A percentile compares a stretch with the other conserved stretches of the same genome.
Evolutionary conservation across 345 rosid species (phyloP).

Genomic region (Salix dunnii): DNA sequence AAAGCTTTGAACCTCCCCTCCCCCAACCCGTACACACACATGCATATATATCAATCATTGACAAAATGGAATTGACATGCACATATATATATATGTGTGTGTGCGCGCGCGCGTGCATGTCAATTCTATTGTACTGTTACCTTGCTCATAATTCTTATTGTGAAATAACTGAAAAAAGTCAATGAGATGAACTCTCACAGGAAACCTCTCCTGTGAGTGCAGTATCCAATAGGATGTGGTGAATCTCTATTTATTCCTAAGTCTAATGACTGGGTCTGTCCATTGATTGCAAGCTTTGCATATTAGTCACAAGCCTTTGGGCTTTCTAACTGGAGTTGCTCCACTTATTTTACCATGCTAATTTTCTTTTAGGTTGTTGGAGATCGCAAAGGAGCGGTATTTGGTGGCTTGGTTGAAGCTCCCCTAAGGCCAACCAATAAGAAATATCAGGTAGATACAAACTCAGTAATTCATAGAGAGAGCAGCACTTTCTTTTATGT

Average conservation of each 20-base stretch:
- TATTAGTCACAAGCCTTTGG: neutral
- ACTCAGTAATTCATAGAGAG: constrained; percentile 5
- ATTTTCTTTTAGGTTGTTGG: constrained; percentile 70
- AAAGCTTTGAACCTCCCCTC: too few relatives aligned
- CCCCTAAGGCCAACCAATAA: constrained; percentile 75
- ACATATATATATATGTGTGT: neutral
- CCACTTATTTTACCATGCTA: neutral
- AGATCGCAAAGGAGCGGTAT: constrained; percentile 83
- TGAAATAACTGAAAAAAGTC: neutral
- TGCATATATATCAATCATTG: neutral
- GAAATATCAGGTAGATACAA: constrained; percentile 69
- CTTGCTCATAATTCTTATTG: neutral
- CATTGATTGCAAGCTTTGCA: neutral
- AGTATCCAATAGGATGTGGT: neutral
- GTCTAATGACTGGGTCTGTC: neutral
- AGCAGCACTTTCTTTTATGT: neutral
- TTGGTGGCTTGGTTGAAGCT: constrained; percentile 95
- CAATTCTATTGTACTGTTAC: neutral
- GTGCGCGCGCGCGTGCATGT: too few relatives aligned
- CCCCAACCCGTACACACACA: neutral
- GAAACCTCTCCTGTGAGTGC: neutral
- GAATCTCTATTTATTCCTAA: neutral
- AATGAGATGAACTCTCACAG: neutral
- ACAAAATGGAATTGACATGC: neutral
- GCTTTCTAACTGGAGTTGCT: neutral